A percentile compares a stretch with the other conserved stretches of the same genome.
phyloP scores from a whole-genome alignment of 2,329 filamentous ascomycete genomes.

The Hymenoscyphus salicellus region DNA sequence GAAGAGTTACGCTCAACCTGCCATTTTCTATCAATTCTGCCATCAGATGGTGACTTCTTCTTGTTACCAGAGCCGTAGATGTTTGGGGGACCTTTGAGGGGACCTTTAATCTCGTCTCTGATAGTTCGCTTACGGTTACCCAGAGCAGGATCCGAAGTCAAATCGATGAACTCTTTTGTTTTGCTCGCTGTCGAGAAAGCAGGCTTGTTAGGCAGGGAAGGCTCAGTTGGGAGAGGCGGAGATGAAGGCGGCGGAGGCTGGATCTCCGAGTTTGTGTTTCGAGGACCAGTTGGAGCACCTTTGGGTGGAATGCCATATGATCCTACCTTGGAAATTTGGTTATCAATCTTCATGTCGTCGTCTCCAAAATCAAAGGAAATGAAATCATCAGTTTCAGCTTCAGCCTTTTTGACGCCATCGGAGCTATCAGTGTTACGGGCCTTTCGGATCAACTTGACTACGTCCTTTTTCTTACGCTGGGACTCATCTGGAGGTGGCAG shows the following conservation, averaged over 20 bases:
- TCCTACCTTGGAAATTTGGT: slow-evolving; percentile 11
- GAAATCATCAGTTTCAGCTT: slow-evolving; percentile 72
- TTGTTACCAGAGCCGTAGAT: slow-evolving; percentile 24
- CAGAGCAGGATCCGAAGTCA: slow-evolving; percentile 45
- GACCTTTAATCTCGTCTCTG: slow-evolving; percentile 57
- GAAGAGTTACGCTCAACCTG: slow-evolving; percentile 35
- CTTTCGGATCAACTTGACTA: slow-evolving; percentile 89
- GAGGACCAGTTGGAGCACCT: slow-evolving; percentile 14
- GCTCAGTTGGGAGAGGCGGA: neutral
- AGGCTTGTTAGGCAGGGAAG: neutral
- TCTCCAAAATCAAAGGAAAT: slow-evolving; percentile 74
- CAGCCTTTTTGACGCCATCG: slow-evolving; percentile 46
- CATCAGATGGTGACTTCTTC: slow-evolving; percentile 21
- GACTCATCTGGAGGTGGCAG: slow-evolving; percentile 75
- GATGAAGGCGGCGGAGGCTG: neutral
- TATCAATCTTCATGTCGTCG: slow-evolving; percentile 23
- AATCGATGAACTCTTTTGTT: slow-evolving; percentile 17
- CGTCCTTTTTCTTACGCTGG: slow-evolving; percentile 73
- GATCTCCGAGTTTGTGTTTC: neutral
- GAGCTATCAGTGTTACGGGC: slow-evolving; percentile 63
- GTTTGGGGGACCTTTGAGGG: slow-evolving; percentile 23
- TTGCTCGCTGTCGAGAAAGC: slow-evolving; percentile 13
- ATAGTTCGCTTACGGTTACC: slow-evolving; percentile 72
- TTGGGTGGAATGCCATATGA: slow-evolving; percentile 5
- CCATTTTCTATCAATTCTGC: slow-evolving; percentile 45